Conservation (phyloP, 768 basidiomycete species). For the Suillus subalutaceus region DNA sequence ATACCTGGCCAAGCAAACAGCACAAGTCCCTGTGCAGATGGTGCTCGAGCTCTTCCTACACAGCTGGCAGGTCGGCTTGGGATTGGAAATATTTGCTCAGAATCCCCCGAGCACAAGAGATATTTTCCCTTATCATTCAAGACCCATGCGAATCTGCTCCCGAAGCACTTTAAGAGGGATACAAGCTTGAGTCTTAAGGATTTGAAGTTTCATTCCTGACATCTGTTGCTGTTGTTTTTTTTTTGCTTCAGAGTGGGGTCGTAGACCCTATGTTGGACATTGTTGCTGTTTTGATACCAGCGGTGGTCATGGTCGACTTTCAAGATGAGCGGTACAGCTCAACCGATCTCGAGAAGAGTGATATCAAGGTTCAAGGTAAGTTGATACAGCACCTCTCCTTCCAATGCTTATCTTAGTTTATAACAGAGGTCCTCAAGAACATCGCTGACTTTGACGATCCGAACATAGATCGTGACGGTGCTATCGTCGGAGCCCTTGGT, state of each 20-base stretch:
- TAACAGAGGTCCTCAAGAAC: conserved; percentile 8
- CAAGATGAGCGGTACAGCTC: conserved; percentile 8
- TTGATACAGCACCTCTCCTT: background rate
- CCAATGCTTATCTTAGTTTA: conserved; percentile 7
- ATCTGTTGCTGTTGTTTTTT: background rate
- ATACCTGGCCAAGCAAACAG: background rate
- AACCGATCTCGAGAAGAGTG: conserved; percentile 19
- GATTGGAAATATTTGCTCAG: no score
- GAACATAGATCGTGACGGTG: conserved; percentile 33
- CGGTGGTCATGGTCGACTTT: conserved; percentile 14
- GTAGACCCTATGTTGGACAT: no score
- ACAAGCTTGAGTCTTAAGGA: background rate
- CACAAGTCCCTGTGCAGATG: conserved; percentile 3
- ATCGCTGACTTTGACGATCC: conserved; percentile 38
- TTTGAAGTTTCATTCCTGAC: background rate
- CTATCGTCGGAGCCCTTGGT: conserved; percentile 23
- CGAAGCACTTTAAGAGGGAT: conserved; percentile 7
- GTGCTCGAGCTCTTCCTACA: no score
- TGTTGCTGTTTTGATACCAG: background rate
- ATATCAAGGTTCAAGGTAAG: conserved; percentile 15
- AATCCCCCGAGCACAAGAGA: no score
- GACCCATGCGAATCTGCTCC: background rate
- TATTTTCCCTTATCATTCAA: no score
- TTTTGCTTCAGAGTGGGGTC: no score
- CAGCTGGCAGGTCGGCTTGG: no score